Conservation (phyloP, 805 yeast genomes). For the Yamadazyma takamatsuzukensis region DNA sequence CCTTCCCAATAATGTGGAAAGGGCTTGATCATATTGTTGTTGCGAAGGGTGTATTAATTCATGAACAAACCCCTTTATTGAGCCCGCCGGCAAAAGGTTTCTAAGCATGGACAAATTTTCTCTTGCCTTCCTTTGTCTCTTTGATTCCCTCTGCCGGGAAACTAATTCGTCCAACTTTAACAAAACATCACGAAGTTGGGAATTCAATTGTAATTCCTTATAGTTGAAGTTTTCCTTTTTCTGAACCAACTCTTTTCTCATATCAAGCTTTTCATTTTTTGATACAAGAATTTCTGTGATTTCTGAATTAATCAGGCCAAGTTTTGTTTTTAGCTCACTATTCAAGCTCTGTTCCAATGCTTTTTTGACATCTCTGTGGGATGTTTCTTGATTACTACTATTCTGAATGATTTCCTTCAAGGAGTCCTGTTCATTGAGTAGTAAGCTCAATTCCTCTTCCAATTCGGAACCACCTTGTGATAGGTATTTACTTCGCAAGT, state of each 20-base stretch:
- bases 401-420: slow-evolving; percentile 31
- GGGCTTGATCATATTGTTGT: slow-evolving; percentile 67
- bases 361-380: too few relatives aligned
- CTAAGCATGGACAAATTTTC: slow-evolving; percentile 70
- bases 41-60: slow-evolving; percentile 79
- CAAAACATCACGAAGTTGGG: slow-evolving; percentile 58
- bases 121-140: slow-evolving; percentile 62
- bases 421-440: slow-evolving; percentile 44
- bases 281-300: slow-evolving; percentile 27
- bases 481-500: slow-evolving; percentile 53
- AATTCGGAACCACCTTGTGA: slow-evolving; percentile 53
- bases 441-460: slow-evolving; percentile 46
- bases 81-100: slow-evolving; percentile 65
- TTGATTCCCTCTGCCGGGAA: slow-evolving; percentile 73
- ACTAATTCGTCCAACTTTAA: slow-evolving; percentile 65
- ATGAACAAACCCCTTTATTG: slow-evolving; percentile 76
- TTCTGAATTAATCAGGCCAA: slow-evolving; percentile 24
- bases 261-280: slow-evolving; percentile 22
- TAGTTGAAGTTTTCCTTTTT: slow-evolving; percentile 33
- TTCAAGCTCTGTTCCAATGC: slow-evolving; percentile 34
- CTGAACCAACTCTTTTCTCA: slow-evolving; percentile 25
- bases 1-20: slow-evolving; percentile 73
- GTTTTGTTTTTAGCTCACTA: slow-evolving; percentile 35
- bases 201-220: slow-evolving; percentile 59
- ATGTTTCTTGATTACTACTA: slow-evolving; percentile 34